Conservation (phyloP, 805 yeast genomes). For the Yamadazyma scolyti region DNA sequence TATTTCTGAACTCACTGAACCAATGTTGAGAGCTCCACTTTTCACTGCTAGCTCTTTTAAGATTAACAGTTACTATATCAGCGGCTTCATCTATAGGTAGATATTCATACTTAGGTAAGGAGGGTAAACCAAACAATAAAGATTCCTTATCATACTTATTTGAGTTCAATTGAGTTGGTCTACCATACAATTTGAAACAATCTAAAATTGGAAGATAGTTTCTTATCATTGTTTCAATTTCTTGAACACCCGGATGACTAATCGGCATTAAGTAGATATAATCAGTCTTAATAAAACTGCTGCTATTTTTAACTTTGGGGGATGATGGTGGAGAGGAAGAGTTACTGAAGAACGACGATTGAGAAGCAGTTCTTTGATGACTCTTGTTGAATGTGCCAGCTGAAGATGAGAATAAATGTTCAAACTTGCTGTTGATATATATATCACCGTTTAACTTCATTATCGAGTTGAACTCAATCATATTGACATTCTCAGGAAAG, state of each 20-base stretch:
- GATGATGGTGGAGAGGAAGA: slow-evolving; percentile 14
- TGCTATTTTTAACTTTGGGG: slow-evolving; percentile 16
- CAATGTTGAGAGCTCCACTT: slow-evolving; percentile 27
- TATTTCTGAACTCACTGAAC: slow-evolving; percentile 20
- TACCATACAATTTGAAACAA: slow-evolving; percentile 67
- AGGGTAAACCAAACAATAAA: slow-evolving; percentile 70
- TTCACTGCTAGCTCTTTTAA: slow-evolving; percentile 16
- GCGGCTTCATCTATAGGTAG: slow-evolving; percentile 31
- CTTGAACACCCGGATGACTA: slow-evolving; percentile 67
- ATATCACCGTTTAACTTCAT: slow-evolving; percentile 56
- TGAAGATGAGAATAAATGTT: slow-evolving; percentile 24
- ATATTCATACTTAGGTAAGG: slow-evolving; percentile 65
- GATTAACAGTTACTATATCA: slow-evolving; percentile 18
- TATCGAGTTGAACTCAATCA: slow-evolving; percentile 55
- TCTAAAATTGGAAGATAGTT: slow-evolving; percentile 67
- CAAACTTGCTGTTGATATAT: slow-evolving; percentile 40
- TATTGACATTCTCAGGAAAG: slow-evolving; percentile 54
- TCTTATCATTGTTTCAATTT: slow-evolving; percentile 70
- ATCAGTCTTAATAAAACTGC: slow-evolving; percentile 18
- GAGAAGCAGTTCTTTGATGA: slow-evolving; percentile 12
- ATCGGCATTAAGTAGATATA: slow-evolving; percentile 69
- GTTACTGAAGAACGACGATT: slow-evolving; percentile 14
- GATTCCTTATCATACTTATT: slow-evolving; percentile 65
- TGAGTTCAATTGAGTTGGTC: slow-evolving; percentile 71
- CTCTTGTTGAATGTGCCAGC: slow-evolving; percentile 1